Evolutionary conservation across 1,139 yeast genomes (phyloP).

Genomic region (Nakaseomyces delphensis): DNA sequence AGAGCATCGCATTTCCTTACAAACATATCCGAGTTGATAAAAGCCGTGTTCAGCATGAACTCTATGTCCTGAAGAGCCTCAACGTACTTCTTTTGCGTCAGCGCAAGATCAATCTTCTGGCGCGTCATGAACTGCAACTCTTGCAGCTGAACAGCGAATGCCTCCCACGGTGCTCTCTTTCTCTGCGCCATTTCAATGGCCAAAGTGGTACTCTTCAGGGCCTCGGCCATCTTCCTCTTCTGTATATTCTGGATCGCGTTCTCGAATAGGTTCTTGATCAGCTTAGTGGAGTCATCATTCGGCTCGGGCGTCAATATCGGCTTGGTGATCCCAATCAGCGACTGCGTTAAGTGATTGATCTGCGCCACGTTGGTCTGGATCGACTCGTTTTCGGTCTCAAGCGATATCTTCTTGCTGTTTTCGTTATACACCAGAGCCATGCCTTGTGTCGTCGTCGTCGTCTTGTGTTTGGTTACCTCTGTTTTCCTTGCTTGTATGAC

Average conservation of each 20-base stretch:
- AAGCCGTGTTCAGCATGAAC: slow-evolving; percentile 56
- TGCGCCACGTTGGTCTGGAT: slow-evolving; percentile 47
- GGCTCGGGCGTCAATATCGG: slow-evolving; percentile 54
- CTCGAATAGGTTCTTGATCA: slow-evolving; percentile 67
- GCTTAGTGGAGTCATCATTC: slow-evolving; percentile 49
- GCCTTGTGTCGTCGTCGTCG: background rate
- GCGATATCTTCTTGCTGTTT: slow-evolving; percentile 18
- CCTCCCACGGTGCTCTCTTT: slow-evolving; percentile 79
- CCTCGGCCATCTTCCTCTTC: slow-evolving; percentile 56
- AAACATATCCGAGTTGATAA: slow-evolving; percentile 64
- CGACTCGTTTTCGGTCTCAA: slow-evolving; percentile 28
- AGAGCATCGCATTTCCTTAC: slow-evolving; percentile 74
- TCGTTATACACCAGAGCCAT: slow-evolving; percentile 20
- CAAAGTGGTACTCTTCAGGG: slow-evolving; percentile 60
- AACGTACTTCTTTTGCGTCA: slow-evolving; percentile 53
- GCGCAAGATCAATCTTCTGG: slow-evolving; percentile 76
- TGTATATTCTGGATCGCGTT: slow-evolving; percentile 60
- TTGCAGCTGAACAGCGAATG: slow-evolving; percentile 69
- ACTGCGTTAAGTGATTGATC: slow-evolving; percentile 53
- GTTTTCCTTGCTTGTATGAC: too few relatives aligned
- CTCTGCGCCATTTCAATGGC: slow-evolving; percentile 71
- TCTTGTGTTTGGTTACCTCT: background rate
- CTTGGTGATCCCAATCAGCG: slow-evolving; percentile 46
- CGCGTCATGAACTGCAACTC: slow-evolving; percentile 66
- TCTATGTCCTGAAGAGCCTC: slow-evolving; percentile 81